phyloP scores from a whole-genome alignment of 2,329 filamentous ascomycete species.

The Botrytis galanthina region DNA sequence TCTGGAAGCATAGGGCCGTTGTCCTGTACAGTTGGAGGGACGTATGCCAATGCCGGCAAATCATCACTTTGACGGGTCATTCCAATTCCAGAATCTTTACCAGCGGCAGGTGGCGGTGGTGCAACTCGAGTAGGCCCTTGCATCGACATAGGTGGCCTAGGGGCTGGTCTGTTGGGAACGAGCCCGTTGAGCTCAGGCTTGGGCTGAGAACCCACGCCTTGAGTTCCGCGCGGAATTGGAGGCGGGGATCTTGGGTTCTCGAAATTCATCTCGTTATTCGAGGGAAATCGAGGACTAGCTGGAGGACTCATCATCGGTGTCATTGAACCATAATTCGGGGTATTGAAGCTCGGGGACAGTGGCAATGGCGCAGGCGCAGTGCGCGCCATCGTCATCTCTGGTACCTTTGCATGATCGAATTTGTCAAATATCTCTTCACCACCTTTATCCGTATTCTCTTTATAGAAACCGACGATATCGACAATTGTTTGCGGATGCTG shows the following conservation, averaged over 20 bases:
- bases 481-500: constrained; percentile 94
- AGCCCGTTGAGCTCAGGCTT: constrained; percentile 56
- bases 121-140: constrained; percentile 61
- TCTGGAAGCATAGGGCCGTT: constrained; percentile 56
- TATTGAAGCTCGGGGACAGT: constrained; percentile 47
- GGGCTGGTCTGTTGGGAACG: constrained; percentile 80
- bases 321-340: constrained; percentile 57
- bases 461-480: constrained; percentile 95
- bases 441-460: constrained; percentile 79
- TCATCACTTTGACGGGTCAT: constrained; percentile 61
- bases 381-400: constrained; percentile 47
- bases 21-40: constrained; percentile 32
- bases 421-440: constrained; percentile 89
- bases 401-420: constrained; percentile 79
- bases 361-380: constrained; percentile 26
- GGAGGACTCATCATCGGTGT: constrained; percentile 59
- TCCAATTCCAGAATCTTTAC: constrained; percentile 63
- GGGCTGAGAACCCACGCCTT: constrained; percentile 39
- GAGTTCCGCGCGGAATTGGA: constrained; percentile 65
- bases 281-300: constrained; percentile 80
- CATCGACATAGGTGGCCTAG: constrained; percentile 77
- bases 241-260: constrained; percentile 94
- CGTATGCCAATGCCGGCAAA: constrained; percentile 39
- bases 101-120: constrained; percentile 54
- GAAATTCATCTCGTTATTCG: constrained; percentile 89